Conservation (phyloP, 1,284 basidiomycete species). For the Ustilago vetiveriae region DNA sequence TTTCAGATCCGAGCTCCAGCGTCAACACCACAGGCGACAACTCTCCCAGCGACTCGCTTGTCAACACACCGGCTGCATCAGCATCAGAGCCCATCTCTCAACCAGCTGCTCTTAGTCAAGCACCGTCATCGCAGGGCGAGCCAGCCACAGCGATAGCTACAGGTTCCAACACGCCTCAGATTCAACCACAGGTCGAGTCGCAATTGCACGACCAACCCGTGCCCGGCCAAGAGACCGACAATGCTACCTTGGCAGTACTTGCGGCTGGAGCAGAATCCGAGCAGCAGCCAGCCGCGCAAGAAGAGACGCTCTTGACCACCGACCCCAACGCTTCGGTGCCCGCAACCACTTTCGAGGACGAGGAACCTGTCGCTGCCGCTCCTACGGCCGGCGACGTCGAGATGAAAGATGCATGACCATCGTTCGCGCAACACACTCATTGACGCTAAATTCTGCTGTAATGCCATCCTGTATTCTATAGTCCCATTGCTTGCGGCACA, state of each 20-base stretch:
- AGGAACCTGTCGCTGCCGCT: neutral
- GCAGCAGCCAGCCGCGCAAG: constrained; percentile 12
- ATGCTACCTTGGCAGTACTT: constrained; percentile 18
- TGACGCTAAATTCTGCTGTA: too few relatives aligned
- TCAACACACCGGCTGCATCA: constrained; percentile 14
- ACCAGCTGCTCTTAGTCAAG: neutral
- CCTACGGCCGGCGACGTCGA: constrained; percentile 19
- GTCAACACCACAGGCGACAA: constrained; percentile 18
- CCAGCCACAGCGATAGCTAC: neutral
- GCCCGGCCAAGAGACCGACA: constrained; percentile 6
- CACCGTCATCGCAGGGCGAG: constrained; percentile 16
- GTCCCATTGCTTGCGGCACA: neutral
- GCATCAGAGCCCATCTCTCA: neutral
- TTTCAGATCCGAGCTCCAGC: constrained; percentile 16
- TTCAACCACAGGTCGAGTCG: constrained; percentile 35
- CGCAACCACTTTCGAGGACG: constrained; percentile 17
- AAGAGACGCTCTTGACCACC: constrained; percentile 9
- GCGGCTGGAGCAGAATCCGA: constrained; percentile 22
- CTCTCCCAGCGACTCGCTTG: constrained; percentile 20
- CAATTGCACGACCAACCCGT: constrained; percentile 31
- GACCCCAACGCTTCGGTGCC: constrained; percentile 14
- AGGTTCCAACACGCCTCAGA: constrained; percentile 20
- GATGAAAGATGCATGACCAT: constrained; percentile 26
- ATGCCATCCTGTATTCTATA: constrained; percentile 8
- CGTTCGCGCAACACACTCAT: neutral